These are phyloP conservation scores for Flagelloscypha sp. DNA, from an alignment of 768 basidiomycete species.

Conservation along the genomic window DNA sequence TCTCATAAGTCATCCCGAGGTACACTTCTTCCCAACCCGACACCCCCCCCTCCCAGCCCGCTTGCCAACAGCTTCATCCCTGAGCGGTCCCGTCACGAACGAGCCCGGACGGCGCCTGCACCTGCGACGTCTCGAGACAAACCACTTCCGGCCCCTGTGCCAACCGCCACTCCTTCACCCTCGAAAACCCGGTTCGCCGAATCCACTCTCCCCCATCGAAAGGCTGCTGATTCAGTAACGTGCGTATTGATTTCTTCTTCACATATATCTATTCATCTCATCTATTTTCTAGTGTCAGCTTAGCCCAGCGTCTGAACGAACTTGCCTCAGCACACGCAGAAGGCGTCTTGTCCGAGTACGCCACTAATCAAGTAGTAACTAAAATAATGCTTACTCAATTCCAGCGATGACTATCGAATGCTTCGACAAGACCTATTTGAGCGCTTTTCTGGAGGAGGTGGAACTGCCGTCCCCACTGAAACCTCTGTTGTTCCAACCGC, in stretches of 20 bases:
- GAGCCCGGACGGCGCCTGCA: no score
- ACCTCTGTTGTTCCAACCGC: constrained; percentile 51
- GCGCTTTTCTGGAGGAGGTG: constrained; percentile 54
- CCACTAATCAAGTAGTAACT: constrained; percentile 8
- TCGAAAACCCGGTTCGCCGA: constrained; percentile 17
- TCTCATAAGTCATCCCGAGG: no score
- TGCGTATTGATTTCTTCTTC: constrained; percentile 25
- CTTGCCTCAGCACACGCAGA: constrained; percentile 73
- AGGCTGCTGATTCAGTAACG: constrained; percentile 46
- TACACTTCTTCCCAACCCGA: constrained; percentile 1
- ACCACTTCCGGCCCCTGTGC: no score
- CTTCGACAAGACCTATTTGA: constrained; percentile 81
- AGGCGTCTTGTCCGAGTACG: constrained; percentile 69
- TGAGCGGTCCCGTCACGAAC: no score
- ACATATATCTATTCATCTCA: constrained; percentile 7
- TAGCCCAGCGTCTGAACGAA: constrained; percentile 77
- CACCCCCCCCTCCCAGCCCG: no score
- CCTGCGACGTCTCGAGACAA: no score
- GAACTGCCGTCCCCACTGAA: constrained; percentile 52
- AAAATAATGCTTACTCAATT: not conserved
- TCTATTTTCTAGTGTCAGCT: constrained; percentile 43
- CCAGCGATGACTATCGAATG: constrained; percentile 76
- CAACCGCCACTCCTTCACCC: constrained; percentile 14
- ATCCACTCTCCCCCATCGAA: constrained; percentile 21
- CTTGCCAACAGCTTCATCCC: no score